Evolutionary conservation across 345 rosid species (phyloP), one percentile per base, ranked within the genome.

Genomic region (Leavenworthia alabamica): DNA sequence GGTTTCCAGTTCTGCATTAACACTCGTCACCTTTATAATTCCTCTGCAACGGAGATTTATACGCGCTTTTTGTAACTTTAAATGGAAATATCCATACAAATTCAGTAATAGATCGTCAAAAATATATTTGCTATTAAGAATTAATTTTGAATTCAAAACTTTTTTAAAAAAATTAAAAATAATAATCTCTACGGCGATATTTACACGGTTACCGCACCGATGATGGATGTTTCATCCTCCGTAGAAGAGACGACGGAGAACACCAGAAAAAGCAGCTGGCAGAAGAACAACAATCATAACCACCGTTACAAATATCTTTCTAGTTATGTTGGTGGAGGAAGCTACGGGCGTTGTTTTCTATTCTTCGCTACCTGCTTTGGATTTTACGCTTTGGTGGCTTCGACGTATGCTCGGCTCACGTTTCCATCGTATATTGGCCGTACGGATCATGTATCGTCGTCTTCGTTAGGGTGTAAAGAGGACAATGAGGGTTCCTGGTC

Each of bases 401-500:
- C 73, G 62, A 35, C 79, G 24, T 89, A 83, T 65, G 82, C 76
- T 0, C 83, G 97, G 92, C 24, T 86, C 1, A 62, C 66, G 26
- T 79, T 84, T 61, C 63, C 58, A 55, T 69, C 83, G 32, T 51
- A 67, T 55, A 41, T 71, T 41, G 64, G 53, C 6, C 70, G 58
- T 35, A 55, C 74, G 37, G 76, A 75, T 44, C 58, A 63, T 62
- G 66, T 74, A 10, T 71, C 83, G 20, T 58, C 68, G 49, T 64
- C 77, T 35, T 77, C 89, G 26, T 24, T 74, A 8, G 97, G 97
- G 33, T 93, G 99, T 22, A 77, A 51, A 56, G 90, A 84, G 32
- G 97, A 93, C 54, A 74, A 72, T 61, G 99, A 93, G 52, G 99
- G 97, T 61, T 89, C 97, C 10, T 90, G 97, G 99, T 81, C 99